Base-by-base conservation (phyloP, 306 rosid species). In the Fragaria vesca region DNA sequence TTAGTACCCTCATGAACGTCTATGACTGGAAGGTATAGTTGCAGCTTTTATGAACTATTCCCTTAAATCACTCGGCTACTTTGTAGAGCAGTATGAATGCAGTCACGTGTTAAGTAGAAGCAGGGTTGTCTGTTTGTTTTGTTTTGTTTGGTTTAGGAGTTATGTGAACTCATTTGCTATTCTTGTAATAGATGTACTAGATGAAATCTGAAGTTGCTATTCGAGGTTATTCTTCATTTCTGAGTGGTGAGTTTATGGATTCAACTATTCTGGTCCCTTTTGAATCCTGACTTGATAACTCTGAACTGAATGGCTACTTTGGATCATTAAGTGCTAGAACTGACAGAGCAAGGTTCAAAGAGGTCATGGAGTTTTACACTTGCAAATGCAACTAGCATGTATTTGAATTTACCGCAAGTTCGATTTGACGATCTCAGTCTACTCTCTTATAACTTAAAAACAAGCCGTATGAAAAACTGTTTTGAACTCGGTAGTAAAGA, bases 31-130 rank as follows among this genome's bases (percentile, higher is more conserved):
- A 42, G 79, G 48, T 72, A 11, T 51, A 52, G 69, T 79, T 69
- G 40, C 16, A 34, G 40, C 72, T 28, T 65, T 76, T 76, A 80
- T 69, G 84, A 62, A 57, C 69, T 72, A 38, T 72, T 76, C 51
- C 48, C 52, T 43, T 72, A 57, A 60, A 74, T 67, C 68, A 73
- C 45, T 26, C 77, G 16, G 73, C 72, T 28, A 42, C 63, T 62
- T 57, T 77, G 46, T 54, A 32, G 36, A 69, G 66, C 78, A 51
- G 55, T n/a, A 24, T 69, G 71, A 72, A 32, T 8, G 61, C 48
- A 16, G 80, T 45, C 46, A 73, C 24, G 28, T 66, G 70, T 36
- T 57, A 26, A 21, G 74, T 57, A 70, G 46, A 76, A 76, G 76
- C 61, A 5, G 75, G 50, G 24, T 42, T 34, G 24, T 57, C 11